phyloP scores from a whole-genome alignment of 202 grass and related monocot species.

The Schoenoplectus triqueter region DNA sequence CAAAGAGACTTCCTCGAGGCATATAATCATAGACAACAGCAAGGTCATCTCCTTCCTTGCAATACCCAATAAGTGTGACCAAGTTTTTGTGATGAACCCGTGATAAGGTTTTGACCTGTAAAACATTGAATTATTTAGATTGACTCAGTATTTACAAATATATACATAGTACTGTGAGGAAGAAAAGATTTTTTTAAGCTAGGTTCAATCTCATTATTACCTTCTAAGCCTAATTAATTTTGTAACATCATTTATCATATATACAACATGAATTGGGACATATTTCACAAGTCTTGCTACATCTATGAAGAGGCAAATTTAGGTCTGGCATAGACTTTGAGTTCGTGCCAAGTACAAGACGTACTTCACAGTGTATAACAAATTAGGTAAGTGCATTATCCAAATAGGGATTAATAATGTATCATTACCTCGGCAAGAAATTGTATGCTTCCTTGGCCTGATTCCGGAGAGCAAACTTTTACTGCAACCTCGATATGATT shows the following conservation, averaged over 20 bases:
- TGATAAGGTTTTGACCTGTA: constrained; percentile 46
- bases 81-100: constrained; percentile 47
- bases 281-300: too few relatives aligned
- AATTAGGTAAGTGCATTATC: background rate
- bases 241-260: too few relatives aligned
- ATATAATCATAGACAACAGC: constrained; percentile 54
- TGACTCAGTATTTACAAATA: background rate
- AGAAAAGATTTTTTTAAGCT: too few relatives aligned
- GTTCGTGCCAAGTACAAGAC: background rate
- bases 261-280: too few relatives aligned
- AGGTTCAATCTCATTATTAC: too few relatives aligned
- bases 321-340: too few relatives aligned
- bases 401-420: background rate
- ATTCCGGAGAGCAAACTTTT: constrained; percentile 36
- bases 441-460: constrained; percentile 36
- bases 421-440: constrained; percentile 47
- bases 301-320: too few relatives aligned
- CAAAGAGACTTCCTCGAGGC: constrained; percentile 44
- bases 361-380: background rate
- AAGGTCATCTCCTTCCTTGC: constrained; percentile 41
- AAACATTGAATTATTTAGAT: constrained; percentile 6
- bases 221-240: too few relatives aligned
- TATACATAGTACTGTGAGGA: background rate
- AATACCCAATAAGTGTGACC: constrained; percentile 49
- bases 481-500: constrained; percentile 42